phyloP scores from a whole-genome alignment of 2,329 filamentous ascomycete genomes.

The Calonectria montana region DNA sequence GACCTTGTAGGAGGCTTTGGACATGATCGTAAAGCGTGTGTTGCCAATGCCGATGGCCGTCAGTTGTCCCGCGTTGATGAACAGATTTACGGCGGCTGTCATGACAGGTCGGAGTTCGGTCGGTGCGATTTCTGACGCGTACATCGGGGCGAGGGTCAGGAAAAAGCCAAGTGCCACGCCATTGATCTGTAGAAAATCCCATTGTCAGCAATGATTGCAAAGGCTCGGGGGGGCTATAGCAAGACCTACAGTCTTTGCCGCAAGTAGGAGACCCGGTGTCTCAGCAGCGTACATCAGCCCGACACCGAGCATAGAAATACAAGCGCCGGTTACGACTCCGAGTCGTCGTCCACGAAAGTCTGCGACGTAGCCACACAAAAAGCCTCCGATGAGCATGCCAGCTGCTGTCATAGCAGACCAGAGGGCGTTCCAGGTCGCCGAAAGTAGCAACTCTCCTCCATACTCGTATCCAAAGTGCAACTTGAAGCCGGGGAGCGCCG shows the following conservation, averaged over 20 bases:
- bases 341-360: neutral
- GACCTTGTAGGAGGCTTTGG: neutral
- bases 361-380: neutral
- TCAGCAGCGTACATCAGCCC: neutral
- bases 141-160: constrained; percentile 10
- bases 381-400: constrained; percentile 4
- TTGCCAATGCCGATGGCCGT: constrained; percentile 11
- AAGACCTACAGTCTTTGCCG: neutral
- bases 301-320: neutral
- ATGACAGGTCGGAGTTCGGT: neutral
- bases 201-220: neutral
- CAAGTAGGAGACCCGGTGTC: neutral
- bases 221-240: neutral
- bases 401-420: constrained; percentile 12
- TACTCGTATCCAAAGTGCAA: constrained; percentile 8
- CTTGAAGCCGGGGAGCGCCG: constrained; percentile 4
- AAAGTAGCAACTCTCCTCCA: constrained; percentile 1
- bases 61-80: constrained; percentile 13
- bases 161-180: constrained; percentile 9
- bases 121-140: constrained; percentile 8
- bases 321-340: neutral
- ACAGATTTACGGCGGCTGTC: constrained; percentile 4
- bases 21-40: neutral
- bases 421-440: constrained; percentile 3
- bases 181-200: neutral